Evolutionary conservation across 495 filamentous ascomycete species (phyloP), one percentile per base, ranked within the genome.

Genomic region (Bacidia rubella): DNA sequence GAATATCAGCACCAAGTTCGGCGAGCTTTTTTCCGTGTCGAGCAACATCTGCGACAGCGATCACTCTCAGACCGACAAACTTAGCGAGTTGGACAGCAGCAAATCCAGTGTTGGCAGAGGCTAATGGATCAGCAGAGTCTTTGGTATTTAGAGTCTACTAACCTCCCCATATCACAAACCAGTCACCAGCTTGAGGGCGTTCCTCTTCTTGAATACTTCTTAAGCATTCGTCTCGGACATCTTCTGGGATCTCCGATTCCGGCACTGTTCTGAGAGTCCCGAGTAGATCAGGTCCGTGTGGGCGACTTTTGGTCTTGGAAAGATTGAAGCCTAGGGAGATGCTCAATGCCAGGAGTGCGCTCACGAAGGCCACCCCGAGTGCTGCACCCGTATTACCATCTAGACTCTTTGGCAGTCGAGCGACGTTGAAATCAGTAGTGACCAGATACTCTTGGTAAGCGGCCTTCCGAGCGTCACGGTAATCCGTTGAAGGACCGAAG

Each of bases 101-200:
- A 45, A 73, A 70, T 0, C 79, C 81, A 2, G 78, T 80, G 1
- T 74, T 81, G 35, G 79, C 81, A 1, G 78, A 80, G 17, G 74
- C 77, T 78, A 26, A 26, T 22, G 21, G 1, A 32, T 55, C 26
- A 53, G 39, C 24, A 50, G 55, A 20, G 32, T 50, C 20, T 7
- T 12, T 11, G 7, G 19, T 25, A 21, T 20, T 19, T 3, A 27
- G 15, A 52, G n/a, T 32, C 23, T 27, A 58, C 71, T 64, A 68
- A 74, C 80, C 81, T 57, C 80, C 82, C 81, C 81, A 86, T 12
- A 85, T 75, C 11, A 73, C 78, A 51, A 86, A 61, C 81, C 80
- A 86, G 25, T 85, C 81, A 0, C 76, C 79, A 9, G 55, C 39
- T n/a, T n/a, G n/a, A n/a, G n/a, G n/a, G n/a, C n/a, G n/a, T n/a